Evolutionary conservation across 768 basidiomycete species (phyloP).

Genomic region (Multifurca ochricompacta): DNA sequence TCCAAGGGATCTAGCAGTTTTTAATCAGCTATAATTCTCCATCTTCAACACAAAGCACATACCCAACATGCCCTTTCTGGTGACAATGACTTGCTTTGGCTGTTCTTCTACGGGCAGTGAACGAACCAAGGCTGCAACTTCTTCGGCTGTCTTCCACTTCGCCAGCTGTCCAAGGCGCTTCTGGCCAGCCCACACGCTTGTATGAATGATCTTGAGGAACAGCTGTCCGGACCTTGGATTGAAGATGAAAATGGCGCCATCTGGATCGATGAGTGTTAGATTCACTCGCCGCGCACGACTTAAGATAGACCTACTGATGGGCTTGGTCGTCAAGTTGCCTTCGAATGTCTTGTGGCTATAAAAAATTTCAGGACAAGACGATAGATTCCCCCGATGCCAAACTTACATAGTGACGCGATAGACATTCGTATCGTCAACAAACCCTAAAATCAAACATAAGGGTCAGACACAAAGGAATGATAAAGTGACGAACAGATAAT

Average conservation of each 20-base stretch:
- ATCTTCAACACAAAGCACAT: conserved; percentile 24
- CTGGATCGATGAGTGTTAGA: conserved; percentile 30
- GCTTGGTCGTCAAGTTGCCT: conserved; percentile 98
- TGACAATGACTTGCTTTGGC: conserved; percentile 99
- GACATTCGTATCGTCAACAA: conserved; percentile 99
- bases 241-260: conserved; percentile 98
- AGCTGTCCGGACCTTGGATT: conserved; percentile 97
- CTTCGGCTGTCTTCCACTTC: conserved; percentile 99
- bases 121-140: conserved; percentile 95
- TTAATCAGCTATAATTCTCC: conserved; percentile 8
- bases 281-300: background rate
- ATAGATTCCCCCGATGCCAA: background rate
- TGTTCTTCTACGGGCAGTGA: conserved; percentile 99
- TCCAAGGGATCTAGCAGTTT: conserved; percentile 70
- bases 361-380: conserved; percentile 19
- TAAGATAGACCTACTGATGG: conserved; percentile 63
- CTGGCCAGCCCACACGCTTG: conserved; percentile 99
- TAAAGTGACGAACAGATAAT: conserved; percentile 67
- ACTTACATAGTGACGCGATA: conserved; percentile 90
- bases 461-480: background rate
- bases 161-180: conserved; percentile 99
- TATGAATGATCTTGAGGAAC: conserved; percentile 99
- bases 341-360: conserved; percentile 95
- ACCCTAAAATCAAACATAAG: conserved; percentile 47
- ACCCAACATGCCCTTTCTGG: conserved; percentile 99